These are phyloP conservation scores for Populus nigra DNA, from an alignment of 345 rosid genomes.

Conservation along the genomic window DNA sequence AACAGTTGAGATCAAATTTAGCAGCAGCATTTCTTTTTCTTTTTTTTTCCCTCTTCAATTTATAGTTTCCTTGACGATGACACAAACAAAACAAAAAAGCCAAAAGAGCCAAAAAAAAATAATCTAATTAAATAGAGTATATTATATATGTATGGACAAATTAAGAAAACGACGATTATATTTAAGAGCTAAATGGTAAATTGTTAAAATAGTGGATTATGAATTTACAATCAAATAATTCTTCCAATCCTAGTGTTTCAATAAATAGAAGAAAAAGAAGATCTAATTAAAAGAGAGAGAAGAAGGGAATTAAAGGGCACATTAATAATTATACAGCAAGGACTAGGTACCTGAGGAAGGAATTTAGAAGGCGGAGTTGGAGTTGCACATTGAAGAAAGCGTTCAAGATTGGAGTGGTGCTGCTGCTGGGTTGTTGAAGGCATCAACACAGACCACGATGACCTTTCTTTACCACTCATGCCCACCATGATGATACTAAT, in stretches of 20 bases:
- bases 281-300: not conserved
- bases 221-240: not conserved
- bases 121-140: no score
- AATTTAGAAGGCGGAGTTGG: conserved; percentile 47
- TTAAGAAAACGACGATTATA: no score
- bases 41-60: no score
- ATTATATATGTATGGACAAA: no score
- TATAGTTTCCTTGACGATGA: not conserved
- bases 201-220: no score
- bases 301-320: not conserved
- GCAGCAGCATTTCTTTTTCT: not conserved
- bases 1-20: not conserved
- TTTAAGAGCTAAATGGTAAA: no score
- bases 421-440: not conserved
- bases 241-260: no score
- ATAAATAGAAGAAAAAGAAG: no score
- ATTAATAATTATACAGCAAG: not conserved
- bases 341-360: conserved; percentile 39
- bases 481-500: not conserved
- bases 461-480: not conserved
- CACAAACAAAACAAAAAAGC: not conserved
- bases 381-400: conserved; percentile 46
- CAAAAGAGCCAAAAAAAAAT: not conserved
- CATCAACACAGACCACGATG: not conserved
- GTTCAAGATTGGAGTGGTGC: conserved; percentile 35